Evolutionary conservation across 2,329 filamentous ascomycete species (phyloP).

Genomic region (Cladophialophora immunda): DNA sequence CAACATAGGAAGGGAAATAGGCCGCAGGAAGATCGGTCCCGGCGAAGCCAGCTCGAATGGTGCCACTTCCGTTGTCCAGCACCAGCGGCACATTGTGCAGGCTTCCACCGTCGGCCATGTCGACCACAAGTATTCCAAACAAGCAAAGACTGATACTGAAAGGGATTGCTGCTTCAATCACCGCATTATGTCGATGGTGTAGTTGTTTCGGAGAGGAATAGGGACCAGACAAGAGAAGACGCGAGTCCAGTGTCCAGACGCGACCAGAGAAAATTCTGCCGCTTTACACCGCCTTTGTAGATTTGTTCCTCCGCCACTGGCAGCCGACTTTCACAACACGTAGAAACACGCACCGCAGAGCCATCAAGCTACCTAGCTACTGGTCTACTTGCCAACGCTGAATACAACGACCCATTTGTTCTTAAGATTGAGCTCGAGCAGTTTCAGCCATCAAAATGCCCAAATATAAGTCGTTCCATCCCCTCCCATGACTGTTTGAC

Average conservation of each 20-base stretch:
- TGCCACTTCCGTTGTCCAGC: slow-evolving; percentile 98
- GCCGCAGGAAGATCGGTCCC: slow-evolving; percentile 96
- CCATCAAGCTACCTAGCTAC: background rate
- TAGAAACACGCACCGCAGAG: background rate
- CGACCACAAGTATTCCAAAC: slow-evolving; percentile 8
- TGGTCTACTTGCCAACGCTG: background rate
- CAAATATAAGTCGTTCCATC: slow-evolving; percentile 73
- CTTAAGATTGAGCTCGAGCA: background rate
- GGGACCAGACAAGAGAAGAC: background rate
- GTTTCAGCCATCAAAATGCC: slow-evolving; percentile 68
- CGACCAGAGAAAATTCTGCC: slow-evolving; percentile 31
- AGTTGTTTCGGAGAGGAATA: background rate
- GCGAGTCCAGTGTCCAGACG: slow-evolving; percentile 12
- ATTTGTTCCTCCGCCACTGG: background rate
- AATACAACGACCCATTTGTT: too few relatives aligned
- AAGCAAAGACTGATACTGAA: background rate
- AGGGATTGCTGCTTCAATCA: background rate
- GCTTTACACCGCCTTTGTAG: slow-evolving; percentile 27
- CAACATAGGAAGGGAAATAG: slow-evolving; percentile 97
- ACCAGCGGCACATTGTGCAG: slow-evolving; percentile 98
- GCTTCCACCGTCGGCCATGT: slow-evolving; percentile 46
- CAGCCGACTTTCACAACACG: background rate
- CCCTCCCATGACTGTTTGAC: slow-evolving; percentile 33
- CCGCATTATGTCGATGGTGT: slow-evolving; percentile 13
- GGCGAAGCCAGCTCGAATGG: slow-evolving; percentile 95